Evolutionary conservation across 495 filamentous ascomycete genomes (phyloP), one percentile per base, ranked within the genome.

Genomic region (Podospora pseudoanserina): DNA sequence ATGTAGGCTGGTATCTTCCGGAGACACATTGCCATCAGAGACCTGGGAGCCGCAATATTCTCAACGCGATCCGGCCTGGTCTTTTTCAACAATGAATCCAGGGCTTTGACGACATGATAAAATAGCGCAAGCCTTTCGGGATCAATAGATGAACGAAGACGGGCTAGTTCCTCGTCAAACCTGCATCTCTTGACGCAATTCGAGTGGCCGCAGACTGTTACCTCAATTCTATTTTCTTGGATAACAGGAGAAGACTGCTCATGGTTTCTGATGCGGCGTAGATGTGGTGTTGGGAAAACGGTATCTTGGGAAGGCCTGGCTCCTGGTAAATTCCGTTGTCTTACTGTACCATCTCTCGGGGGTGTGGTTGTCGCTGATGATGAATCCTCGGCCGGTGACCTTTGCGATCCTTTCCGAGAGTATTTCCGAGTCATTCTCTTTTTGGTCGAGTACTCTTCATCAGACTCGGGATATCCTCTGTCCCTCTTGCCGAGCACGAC

Each of bases 1-100:
- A 93, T 89, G 76, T 88, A 90, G 7, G 82, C 79, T 0, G 90
- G 90, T 9, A 92, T 75, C 32, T 84, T 83, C 68, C 87, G 83
- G 34, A 88, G 76, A 66, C 87, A 87, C 80, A 88, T 89, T 5
- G 87, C 86, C n/a, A 91, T 74, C 26, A 93, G 78, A 13, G 89
- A 89, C 61, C 71, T 77, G 19, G 74, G 69, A 5, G 68, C 71
- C 2, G 73, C 72, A 6, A 66, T 59, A 16, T 49, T 49, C 5
- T 16, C 28, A 23, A 68, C 65, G 28, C 60, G 67, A 5, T 63
- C 58, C 4, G 71, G 63, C 5, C 63, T 67, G 0, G 85, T 87
- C 6, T 82, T 79, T 18, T 76, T 77, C 13, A 88, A 73, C 26
- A 88, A 72, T 26, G 80, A 74, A 63, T 83, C 82, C 6, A 87